These are phyloP conservation scores for Nelumbo lutea DNA, from an alignment of 164 flowering plant species.

Conservation along the genomic window DNA sequence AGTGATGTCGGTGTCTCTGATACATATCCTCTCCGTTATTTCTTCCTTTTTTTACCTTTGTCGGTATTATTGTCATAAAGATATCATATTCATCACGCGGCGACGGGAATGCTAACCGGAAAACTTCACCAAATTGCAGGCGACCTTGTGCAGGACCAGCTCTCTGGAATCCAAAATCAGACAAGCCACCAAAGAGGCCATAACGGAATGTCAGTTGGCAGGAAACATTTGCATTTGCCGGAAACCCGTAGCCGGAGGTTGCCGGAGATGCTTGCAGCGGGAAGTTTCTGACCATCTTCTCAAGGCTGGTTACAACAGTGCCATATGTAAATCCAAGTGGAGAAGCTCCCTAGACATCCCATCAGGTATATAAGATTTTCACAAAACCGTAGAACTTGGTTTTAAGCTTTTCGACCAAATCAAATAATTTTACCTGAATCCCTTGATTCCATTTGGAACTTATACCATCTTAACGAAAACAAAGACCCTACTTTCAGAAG, in stretches of 20 bases:
- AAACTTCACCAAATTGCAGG: conserved; percentile 29
- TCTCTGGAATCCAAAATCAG: conserved; percentile 58
- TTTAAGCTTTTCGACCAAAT: neutral
- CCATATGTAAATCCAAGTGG: conserved; percentile 82
- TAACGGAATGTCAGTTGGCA: conserved; percentile 31
- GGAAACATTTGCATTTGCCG: conserved; percentile 42
- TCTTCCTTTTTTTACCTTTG: neutral
- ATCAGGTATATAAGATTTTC: conserved; percentile 40
- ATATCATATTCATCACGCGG: neutral
- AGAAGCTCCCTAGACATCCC: conserved; percentile 58
- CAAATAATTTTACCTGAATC: neutral
- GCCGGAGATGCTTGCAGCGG: conserved; percentile 55
- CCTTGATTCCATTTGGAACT: too few relatives aligned
- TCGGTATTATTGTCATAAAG: neutral
- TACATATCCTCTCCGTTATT: too few relatives aligned
- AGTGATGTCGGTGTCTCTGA: too few relatives aligned
- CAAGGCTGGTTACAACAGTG: conserved; percentile 46
- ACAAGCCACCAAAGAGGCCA: conserved; percentile 43
- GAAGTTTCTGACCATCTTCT: conserved; percentile 46
- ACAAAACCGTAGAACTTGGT: too few relatives aligned
- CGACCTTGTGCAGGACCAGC: conserved; percentile 49
- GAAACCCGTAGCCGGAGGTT: conserved; percentile 33
- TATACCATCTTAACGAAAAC: too few relatives aligned
- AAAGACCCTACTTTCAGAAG: too few relatives aligned
- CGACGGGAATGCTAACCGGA: too few relatives aligned